A percentile compares a stretch with the other conserved stretches of the same genome.
phyloP scores from a whole-genome alignment of 2,329 filamentous ascomycete species.

The Fusarium torreyae region DNA sequence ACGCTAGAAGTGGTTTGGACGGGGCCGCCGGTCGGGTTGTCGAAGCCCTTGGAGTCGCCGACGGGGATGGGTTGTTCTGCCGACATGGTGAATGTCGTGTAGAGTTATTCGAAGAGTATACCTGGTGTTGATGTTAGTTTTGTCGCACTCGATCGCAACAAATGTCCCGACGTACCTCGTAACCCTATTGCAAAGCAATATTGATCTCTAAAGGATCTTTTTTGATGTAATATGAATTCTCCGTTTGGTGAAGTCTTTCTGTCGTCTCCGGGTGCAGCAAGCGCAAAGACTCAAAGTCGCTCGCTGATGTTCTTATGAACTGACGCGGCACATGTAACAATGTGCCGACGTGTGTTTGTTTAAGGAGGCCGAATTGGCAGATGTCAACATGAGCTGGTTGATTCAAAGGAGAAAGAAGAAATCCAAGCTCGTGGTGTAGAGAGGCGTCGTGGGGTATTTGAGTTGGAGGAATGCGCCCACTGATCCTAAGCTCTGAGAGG shows the following conservation, averaged over 20 bases:
- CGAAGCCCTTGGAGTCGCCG: conserved; percentile 47
- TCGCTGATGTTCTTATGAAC: conserved; percentile 63
- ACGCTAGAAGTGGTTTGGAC: conserved; percentile 17
- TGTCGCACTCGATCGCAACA: not conserved
- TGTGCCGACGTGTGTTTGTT: conserved; percentile 52
- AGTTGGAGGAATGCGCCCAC: conserved; percentile 28
- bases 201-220: not conserved
- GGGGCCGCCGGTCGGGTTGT: conserved; percentile 32
- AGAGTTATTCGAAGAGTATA: conserved; percentile 28
- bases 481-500: conserved; percentile 16
- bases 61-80: conserved; percentile 19
- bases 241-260: conserved; percentile 67
- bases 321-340: conserved; percentile 61
- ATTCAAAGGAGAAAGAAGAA: conserved; percentile 2
- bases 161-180: conserved; percentile 31
- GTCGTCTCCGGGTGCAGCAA: conserved; percentile 66
- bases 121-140: conserved; percentile 13
- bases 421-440: conserved; percentile 7
- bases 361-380: conserved; percentile 27
- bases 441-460: conserved; percentile 29
- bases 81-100: conserved; percentile 31
- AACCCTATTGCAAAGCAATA: conserved; percentile 22
- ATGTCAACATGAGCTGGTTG: conserved; percentile 42
- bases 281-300: conserved; percentile 79
- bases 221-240: not conserved